Conservation (phyloP, 2,329 filamentous ascomycete species). For the Penicillium sp. region DNA sequence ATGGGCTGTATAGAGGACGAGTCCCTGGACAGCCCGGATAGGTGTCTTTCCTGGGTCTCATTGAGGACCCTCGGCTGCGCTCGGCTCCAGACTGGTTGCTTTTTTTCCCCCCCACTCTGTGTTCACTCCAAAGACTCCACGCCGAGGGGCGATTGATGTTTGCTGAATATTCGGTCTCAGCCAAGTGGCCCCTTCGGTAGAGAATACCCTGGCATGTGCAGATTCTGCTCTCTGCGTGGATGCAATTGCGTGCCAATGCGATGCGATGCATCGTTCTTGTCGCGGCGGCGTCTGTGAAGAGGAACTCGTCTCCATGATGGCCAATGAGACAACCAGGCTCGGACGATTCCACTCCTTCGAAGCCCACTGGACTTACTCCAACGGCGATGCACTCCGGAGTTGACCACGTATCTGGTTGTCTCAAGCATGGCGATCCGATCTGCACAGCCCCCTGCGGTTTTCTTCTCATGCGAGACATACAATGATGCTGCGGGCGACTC, state of each 20-base stretch:
- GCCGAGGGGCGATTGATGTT: conserved; percentile 13
- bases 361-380: conserved; percentile 12
- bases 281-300: too few species aligned
- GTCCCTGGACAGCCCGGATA: neutral
- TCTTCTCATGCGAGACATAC: too few species aligned
- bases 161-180: conserved; percentile 13
- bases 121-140: conserved; percentile 1
- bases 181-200: conserved; percentile 6
- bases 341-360: too few species aligned
- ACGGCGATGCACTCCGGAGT: conserved; percentile 21
- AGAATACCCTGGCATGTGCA: conserved; percentile 14
- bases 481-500: too few species aligned
- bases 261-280: conserved; percentile 1
- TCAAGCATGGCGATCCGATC: conserved; percentile 26
- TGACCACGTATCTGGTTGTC: conserved; percentile 24
- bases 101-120: neutral
- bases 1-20: too few species aligned
- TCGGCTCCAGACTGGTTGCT: conserved; percentile 5
- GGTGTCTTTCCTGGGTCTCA: neutral
- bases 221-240: conserved; percentile 5
- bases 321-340: too few species aligned
- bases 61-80: conserved; percentile 12
- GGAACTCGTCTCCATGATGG: too few species aligned
- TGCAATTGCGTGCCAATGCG: neutral
- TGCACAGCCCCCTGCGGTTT: conserved; percentile 16